Base-by-base conservation (phyloP, 208 protist species). In the Leptomonas seymouri region DNA sequence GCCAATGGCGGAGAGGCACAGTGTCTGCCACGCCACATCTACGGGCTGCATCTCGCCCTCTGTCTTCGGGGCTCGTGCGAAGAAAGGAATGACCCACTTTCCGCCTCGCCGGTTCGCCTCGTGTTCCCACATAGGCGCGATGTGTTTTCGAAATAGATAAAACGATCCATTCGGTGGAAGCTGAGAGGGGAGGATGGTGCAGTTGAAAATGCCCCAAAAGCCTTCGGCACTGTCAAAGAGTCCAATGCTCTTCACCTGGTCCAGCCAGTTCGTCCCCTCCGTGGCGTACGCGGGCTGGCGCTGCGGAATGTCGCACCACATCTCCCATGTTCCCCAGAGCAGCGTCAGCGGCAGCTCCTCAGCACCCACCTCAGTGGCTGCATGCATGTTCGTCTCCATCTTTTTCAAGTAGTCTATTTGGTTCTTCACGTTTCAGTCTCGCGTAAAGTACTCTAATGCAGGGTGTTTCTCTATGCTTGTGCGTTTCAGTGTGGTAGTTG, bases 51-150 rank as follows among this genome's bases (percentile, higher is more conserved):
- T 44, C 56, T 48, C 65, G 0, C 64, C 64, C 23, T 48, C 65
- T 11, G 15, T 23, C 51, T 55, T 60, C 36, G 63, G 39, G 54
- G 51, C 27, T 20, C 70, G 63, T 53, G 56, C 20, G 1, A 72
- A 71, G 55, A 97, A 94, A 20, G 81, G 55, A 18, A 91, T 60
- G 14, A 96, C 79, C 93, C 93, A 97, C 70, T 92, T 89, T 0
- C 93, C 93, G 2, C 93, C 91, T 0, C 89, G 82, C 8, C 90
- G 84, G 73, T 96, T 96, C 44, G 90, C 90, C 78, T 94, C 89
- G 63, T 96, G 89, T 63, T 97, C 93, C 91, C 93, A 97, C 86
- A 95, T 94, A 21, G 93, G 93, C 11, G 88, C 84, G 55, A 97
- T 94, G 78, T 94, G 78, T 41, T 92, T 85, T 71, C 89, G 87